phyloP scores from a whole-genome alignment of 106 monocot species.

The Platanthera zijinensis region DNA sequence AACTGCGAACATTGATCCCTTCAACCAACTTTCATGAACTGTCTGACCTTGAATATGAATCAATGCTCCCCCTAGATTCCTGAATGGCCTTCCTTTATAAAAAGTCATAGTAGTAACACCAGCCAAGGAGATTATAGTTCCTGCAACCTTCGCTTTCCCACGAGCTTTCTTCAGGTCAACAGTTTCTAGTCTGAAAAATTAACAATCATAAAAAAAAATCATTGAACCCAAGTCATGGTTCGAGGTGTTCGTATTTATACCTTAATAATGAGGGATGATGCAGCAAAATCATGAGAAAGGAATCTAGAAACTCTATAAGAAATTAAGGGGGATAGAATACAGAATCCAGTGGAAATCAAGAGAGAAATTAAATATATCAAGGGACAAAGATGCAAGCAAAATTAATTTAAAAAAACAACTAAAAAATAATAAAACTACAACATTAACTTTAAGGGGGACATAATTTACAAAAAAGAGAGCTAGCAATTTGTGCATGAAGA shows the following conservation, averaged over 20 bases:
- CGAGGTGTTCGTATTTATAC: too few species aligned
- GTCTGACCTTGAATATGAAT: constrained; percentile 45
- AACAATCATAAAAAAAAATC: not conserved
- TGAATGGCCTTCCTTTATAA: constrained; percentile 59
- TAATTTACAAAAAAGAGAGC: too few species aligned
- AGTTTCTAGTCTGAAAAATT: constrained; percentile 46
- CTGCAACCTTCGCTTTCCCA: constrained; percentile 64
- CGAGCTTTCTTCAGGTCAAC: constrained; percentile 45
- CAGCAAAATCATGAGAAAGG: too few species aligned
- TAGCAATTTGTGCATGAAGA: too few species aligned
- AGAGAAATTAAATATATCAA: not conserved
- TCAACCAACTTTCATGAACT: constrained; percentile 60
- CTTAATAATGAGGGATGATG: too few species aligned
- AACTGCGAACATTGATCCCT: constrained; percentile 57
- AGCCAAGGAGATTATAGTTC: constrained; percentile 62
- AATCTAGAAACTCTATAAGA: too few species aligned
- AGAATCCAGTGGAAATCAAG: not conserved
- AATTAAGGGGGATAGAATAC: too few species aligned
- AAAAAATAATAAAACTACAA: too few species aligned
- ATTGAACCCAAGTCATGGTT: not conserved
- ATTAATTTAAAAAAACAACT: too few species aligned
- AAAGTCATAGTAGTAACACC: constrained; percentile 86
- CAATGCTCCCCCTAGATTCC: constrained; percentile 35
- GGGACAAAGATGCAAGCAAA: too few species aligned
- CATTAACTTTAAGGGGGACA: too few species aligned